Evolutionary conservation across 306 rosid genomes (phyloP).

Genomic region (Quercus agrifolia): DNA sequence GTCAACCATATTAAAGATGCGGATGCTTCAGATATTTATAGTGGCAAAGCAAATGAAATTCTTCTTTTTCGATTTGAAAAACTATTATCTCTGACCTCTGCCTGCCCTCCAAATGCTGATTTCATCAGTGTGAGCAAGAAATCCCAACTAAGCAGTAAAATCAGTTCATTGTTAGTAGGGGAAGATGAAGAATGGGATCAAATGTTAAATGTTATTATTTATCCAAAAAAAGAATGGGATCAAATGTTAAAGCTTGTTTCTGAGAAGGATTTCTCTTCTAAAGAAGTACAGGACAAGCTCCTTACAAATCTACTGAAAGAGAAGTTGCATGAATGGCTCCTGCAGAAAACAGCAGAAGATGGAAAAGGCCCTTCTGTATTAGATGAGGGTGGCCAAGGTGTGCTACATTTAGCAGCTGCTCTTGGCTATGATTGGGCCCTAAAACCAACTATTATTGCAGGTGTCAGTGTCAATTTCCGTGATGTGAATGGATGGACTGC

Average conservation of each 20-base stretch:
- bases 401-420: slow-evolving; percentile 83
- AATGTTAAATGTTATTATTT: too few relatives aligned
- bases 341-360: slow-evolving; percentile 59
- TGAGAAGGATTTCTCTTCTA: slow-evolving; percentile 48
- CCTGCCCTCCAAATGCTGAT: slow-evolving; percentile 29
- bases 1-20: slow-evolving; percentile 26
- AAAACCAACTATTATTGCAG: slow-evolving; percentile 62
- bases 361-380: slow-evolving; percentile 85
- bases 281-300: slow-evolving; percentile 52
- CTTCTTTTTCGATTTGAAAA: slow-evolving; percentile 47
- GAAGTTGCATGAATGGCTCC: slow-evolving; percentile 68
- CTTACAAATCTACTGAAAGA: slow-evolving; percentile 67
- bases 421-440: slow-evolving; percentile 91
- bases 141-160: slow-evolving; percentile 44
- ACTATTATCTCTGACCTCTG: slow-evolving; percentile 35
- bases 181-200: slow-evolving; percentile 52
- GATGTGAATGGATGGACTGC: slow-evolving; percentile 92
- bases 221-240: neutral
- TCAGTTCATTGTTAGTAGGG: slow-evolving; percentile 49
- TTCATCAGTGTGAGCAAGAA: slow-evolving; percentile 33
- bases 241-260: slow-evolving; percentile 38
- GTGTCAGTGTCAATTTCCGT: slow-evolving; percentile 81
- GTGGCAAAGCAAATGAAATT: slow-evolving; percentile 23
- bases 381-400: slow-evolving; percentile 84
- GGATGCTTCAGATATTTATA: slow-evolving; percentile 9